These are phyloP conservation scores for Lepidium africanum DNA, from an alignment of 345 rosid species.

Conservation along the genomic window DNA sequence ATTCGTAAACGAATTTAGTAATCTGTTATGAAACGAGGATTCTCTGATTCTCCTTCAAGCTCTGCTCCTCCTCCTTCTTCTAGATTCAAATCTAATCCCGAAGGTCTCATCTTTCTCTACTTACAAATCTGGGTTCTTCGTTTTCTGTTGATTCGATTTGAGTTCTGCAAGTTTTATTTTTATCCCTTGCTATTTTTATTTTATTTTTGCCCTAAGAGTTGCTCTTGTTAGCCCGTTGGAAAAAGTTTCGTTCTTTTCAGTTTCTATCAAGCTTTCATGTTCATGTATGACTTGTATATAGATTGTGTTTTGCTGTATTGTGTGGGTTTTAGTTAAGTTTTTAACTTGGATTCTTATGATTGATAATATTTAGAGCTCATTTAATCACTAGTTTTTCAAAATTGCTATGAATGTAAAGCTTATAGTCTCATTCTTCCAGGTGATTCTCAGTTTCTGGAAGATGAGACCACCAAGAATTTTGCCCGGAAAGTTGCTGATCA, in stretches of 20 bases:
- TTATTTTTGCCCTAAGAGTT: neutral
- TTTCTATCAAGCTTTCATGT: neutral
- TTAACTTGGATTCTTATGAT: neutral
- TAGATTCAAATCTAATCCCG: constrained; percentile 54
- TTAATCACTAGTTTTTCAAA: neutral
- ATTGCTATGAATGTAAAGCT: neutral
- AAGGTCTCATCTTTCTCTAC: constrained; percentile 32
- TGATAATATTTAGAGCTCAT: neutral
- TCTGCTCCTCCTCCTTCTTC: constrained; percentile 63
- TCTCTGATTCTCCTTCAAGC: constrained; percentile 53
- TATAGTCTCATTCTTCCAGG: constrained; percentile 34
- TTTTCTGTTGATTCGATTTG: constrained; percentile 3
- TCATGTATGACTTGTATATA: neutral
- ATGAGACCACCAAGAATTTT: constrained; percentile 52
- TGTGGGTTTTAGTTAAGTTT: neutral
- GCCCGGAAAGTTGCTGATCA: constrained; percentile 87
- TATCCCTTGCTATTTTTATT: neutral
- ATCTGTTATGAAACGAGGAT: constrained; percentile 63
- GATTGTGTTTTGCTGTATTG: neutral
- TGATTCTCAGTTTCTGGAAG: constrained; percentile 54
- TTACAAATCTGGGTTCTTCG: neutral
- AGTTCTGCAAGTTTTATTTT: neutral
- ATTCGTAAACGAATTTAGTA: neutral
- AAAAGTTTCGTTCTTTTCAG: neutral
- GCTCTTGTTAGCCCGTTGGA: neutral